Evolutionary conservation across 73 alveolate species (phyloP), one percentile per base, ranked within the genome.

Genomic region (Paramecium biaurelia): DNA sequence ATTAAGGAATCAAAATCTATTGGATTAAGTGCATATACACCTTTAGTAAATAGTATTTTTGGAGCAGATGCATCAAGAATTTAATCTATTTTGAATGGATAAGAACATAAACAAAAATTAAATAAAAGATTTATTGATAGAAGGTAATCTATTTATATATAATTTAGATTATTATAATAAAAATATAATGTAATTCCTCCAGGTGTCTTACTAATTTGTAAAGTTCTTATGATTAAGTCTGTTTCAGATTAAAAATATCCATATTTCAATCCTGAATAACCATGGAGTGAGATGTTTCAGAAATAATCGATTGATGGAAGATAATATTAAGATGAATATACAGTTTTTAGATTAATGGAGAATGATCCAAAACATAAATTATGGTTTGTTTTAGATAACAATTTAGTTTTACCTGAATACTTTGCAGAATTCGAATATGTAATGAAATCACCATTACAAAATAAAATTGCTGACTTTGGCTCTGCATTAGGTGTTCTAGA

Each of bases 381-480:
- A 85, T 96, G 99, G 98, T 95, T 95, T 88, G 95, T 96, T 37
- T 84, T 96, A 15, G 99, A 96, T 82, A 96, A 95, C 72, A 93
- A 95, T 84, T 92, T 96, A 14, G 94, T 96, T 3, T 92, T 96
- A 26, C 99, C 99, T 5, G 99, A 96, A 85, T 96, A 96, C 85
- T 93, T 94, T 32, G 98, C 96, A 41, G 99, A 96, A 58, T 95
- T 96, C 76, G 98, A 96, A 56, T 96, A 96, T 85, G 85, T 86
- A 2, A 57, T 89, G 57, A 7, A 76, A 41, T 58, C 74, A 24
- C 92, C 85, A 89, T 42, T 70, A 57, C 34, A 89, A 89, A 43
- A 38, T 49, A 89, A 89, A 70, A 37, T 89, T 24, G 85, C 94
- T 89, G 94, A 89, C 30, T 89, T 89, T 43, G 94, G 94, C 9